Evolutionary conservation across 2,329 filamentous ascomycete genomes (phyloP), one percentile per base, ranked within the genome.

Genomic region (Clathrospora elynae): DNA sequence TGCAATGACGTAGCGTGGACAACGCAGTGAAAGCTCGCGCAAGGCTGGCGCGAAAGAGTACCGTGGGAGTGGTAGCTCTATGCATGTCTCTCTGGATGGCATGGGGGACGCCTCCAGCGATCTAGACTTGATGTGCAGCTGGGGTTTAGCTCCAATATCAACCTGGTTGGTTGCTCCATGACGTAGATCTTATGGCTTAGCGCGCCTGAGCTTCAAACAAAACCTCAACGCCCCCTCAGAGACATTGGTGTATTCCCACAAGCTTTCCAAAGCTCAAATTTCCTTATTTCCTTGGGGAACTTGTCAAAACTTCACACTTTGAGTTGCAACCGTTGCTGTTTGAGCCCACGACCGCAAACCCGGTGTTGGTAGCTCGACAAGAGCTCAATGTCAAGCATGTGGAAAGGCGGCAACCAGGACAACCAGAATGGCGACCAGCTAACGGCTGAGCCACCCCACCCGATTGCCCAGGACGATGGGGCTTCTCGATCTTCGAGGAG

Each of bases 371-470:
- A 71, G 45, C 46, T 56, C 33, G 22, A 35, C 11, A 22, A 42
- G 28, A 46, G 42, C 36, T 33, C 20, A 40, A 45, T 43, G 34
- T 71, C 75, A 30, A 78, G 76, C 43, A 71, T 83, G 46, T 83
- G 80, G 80, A 77, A 77, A 39, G 74, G 72, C 33, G 42, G 45
- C 23, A 79, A 76, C 57, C 78, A 78, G 49, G 72, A 73, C 28
- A 55, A 68, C 44, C 61, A 78, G 49, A 60, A 73, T 55, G 66
- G 71, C 42, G 66, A 68, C 42, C 54, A 62, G 46, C 62, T 71
- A 16, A 37, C 43, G 25, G 42, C 45, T 22, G 44, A 57, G 12
- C 44, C 51, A 6, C 52, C 53, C 16, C 36, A 49, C 38, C 51
- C 53, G 40, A 51, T 51, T 24, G 42, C 55, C 25, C 49, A 48